Base-by-base conservation (phyloP, 2,329 filamentous ascomycete species). In the Elsinoe ampelina region DNA sequence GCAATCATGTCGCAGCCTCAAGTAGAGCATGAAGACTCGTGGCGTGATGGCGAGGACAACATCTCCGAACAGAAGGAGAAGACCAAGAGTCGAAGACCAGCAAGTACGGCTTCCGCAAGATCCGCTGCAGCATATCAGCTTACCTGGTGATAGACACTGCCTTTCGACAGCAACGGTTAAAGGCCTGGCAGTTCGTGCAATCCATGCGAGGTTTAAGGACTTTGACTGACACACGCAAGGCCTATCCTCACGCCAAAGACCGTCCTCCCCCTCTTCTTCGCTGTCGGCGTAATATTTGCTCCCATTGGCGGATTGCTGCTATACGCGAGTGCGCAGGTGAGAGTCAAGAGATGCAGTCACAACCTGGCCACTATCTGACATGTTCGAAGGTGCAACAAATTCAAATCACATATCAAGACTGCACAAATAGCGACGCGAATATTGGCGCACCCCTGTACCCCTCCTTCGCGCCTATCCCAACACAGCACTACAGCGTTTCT, bases 221-320 rank as follows among this genome's bases (percentile, higher is more conserved):
- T 19, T 13, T n/a, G 61, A 64, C 75, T 78, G 66, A 78, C 71
- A 64, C 61, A 63, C 55, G 63, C 62, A 67, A 93, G 89, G 75
- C 92, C 92, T 36, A 96, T 97, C 68, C 78, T 96, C 54, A 97
- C 92, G 2, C 92, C 92, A 1, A 95, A 95, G 75, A 95, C 90
- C 45, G 89, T 95, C 35, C 77, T 95, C 34, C 90, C 90, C 60
- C 81, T 96, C 59, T 95, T 96, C 77, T 95, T 96, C 70, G 81
- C 81, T 52, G 85, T 96, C 65, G 91, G 89, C 59, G 80, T 95
- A 65, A 89, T 97, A 69, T 95, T 96, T 70, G 91, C 91, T 34
- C 90, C 92, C 57, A 91, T 97, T 63, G 92, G 92, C 41, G 92
- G 89, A 52, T 73, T 93, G 48, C 76, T 97, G 51, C 76, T 96